phyloP scores from a whole-genome alignment of 1,284 basidiomycete genomes.

The Pulveroboletus sp. region DNA sequence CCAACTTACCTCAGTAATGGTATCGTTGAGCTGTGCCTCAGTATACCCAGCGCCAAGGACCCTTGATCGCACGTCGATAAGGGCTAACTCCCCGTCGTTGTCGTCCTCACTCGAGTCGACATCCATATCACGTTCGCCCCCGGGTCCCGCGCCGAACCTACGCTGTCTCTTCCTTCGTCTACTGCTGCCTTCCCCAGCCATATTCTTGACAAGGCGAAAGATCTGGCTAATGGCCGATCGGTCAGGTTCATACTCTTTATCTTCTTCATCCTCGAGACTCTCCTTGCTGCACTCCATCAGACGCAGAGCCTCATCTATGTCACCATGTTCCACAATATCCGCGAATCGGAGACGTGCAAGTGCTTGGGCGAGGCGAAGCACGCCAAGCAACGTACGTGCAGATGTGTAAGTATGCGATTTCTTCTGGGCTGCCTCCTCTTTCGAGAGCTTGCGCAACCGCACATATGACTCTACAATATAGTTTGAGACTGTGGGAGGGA shows the following conservation, averaged over 20 bases:
- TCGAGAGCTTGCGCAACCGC: slow-evolving; percentile 86
- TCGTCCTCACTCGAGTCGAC: slow-evolving; percentile 54
- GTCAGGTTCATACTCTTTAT: slow-evolving; percentile 68
- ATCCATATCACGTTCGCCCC: slow-evolving; percentile 65
- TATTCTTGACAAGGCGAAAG: slow-evolving; percentile 86
- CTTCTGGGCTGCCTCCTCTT: slow-evolving; percentile 87
- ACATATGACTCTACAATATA: slow-evolving; percentile 97
- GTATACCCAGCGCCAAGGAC: slow-evolving; percentile 87
- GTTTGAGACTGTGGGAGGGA: slow-evolving; percentile 83
- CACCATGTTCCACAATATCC: slow-evolving; percentile 74
- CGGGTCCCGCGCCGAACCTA: slow-evolving; percentile 63
- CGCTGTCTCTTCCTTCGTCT: slow-evolving; percentile 41
- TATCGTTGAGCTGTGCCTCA: slow-evolving; percentile 85
- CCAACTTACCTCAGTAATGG: slow-evolving; percentile 66
- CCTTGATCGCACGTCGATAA: slow-evolving; percentile 82
- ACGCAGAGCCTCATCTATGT: slow-evolving; percentile 96
- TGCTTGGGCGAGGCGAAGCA: slow-evolving; percentile 92
- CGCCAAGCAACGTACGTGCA: slow-evolving; percentile 92
- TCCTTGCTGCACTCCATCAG: slow-evolving; percentile 97
- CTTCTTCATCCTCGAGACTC: slow-evolving; percentile 77
- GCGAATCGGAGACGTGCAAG: slow-evolving; percentile 89
- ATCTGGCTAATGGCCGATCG: slow-evolving; percentile 79
- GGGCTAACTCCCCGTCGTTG: slow-evolving; percentile 64
- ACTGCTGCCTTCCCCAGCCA: slow-evolving; percentile 50
- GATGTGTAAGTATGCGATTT: slow-evolving; percentile 94